A percentile compares a stretch with the other conserved stretches of the same genome.
phyloP scores from a whole-genome alignment of 2,329 filamentous ascomycete genomes.

The Ophiostoma quercus region DNA sequence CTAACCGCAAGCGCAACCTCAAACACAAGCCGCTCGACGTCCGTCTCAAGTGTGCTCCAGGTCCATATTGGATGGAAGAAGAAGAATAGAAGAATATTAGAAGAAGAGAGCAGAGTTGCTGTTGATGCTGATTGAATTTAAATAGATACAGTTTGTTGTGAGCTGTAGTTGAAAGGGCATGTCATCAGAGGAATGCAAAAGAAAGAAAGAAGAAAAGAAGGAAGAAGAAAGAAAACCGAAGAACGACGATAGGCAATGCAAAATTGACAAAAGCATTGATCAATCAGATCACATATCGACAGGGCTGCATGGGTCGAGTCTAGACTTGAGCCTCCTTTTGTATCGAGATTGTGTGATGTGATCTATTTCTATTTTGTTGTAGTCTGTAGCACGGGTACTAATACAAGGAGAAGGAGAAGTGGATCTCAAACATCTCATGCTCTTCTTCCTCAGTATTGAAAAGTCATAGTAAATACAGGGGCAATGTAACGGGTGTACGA shows the following conservation, averaged over 20 bases:
- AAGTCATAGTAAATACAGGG: background rate
- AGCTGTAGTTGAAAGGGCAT: no score
- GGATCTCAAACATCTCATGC: background rate
- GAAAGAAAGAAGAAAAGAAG: background rate
- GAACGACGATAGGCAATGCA: no score
- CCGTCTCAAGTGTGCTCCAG: constrained; percentile 30
- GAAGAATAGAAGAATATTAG: background rate
- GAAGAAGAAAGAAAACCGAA: background rate
- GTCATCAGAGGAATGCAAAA: background rate
- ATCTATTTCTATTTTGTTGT: background rate
- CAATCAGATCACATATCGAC: no score
- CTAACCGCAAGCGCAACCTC: constrained; percentile 25
- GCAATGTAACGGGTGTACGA: background rate
- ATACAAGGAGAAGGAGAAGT: background rate
- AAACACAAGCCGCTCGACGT: constrained; percentile 32
- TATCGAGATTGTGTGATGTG: background rate
- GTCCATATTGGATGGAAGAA: background rate
- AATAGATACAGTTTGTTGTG: no score
- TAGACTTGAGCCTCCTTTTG: background rate
- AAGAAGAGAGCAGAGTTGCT: background rate
- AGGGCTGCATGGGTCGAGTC: background rate
- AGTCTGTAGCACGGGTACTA: no score
- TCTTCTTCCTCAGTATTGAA: no score
- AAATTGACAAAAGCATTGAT: no score
- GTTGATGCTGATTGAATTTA: background rate